phyloP scores from a whole-genome alignment of 352 stramenopile genomes.

The Globisporangium megalacanthum region DNA sequence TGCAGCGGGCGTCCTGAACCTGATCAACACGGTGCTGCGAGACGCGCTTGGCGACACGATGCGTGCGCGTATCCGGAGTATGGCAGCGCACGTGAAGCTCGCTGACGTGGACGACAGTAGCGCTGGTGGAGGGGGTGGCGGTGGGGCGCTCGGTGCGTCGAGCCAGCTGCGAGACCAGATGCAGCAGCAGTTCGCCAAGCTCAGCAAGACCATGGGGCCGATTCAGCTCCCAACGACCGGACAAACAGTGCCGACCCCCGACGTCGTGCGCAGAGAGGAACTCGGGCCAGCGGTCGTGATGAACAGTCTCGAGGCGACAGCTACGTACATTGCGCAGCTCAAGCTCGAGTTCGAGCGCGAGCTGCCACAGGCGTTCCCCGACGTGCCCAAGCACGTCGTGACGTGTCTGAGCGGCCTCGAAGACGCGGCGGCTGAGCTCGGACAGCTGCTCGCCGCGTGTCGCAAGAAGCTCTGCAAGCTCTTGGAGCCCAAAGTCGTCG shows the following conservation, averaged over 20 bases:
- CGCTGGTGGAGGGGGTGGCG: background rate
- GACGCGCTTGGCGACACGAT: conserved; percentile 77
- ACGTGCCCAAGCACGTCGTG: conserved; percentile 66
- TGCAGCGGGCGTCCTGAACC: conserved; percentile 76
- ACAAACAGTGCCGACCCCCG: conserved; percentile 11
- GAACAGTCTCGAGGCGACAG: conserved; percentile 73
- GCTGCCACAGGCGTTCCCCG: conserved; percentile 61
- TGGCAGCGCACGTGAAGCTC: conserved; percentile 57
- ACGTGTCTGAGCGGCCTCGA: conserved; percentile 70
- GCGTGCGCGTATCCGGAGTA: conserved; percentile 69
- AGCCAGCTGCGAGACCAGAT: conserved; percentile 83
- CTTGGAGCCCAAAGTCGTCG: conserved; percentile 66
- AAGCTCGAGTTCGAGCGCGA: conserved; percentile 72
- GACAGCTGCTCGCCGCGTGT: conserved; percentile 56
- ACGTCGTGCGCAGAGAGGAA: conserved; percentile 43
- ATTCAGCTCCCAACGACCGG: conserved; percentile 22
- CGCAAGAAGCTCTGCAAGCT: conserved; percentile 76
- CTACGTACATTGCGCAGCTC: conserved; percentile 77
- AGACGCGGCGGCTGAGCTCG: conserved; percentile 61
- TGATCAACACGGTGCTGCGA: conserved; percentile 80
- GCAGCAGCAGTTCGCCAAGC: conserved; percentile 79
- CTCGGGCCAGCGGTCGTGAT: conserved; percentile 69
- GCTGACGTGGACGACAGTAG: conserved; percentile 48
- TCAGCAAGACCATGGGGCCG: conserved; percentile 76
- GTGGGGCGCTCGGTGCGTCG: conserved; percentile 39